Conservation (phyloP, 148 eudicot genomes). For the Pharnaceum exiguum region DNA sequence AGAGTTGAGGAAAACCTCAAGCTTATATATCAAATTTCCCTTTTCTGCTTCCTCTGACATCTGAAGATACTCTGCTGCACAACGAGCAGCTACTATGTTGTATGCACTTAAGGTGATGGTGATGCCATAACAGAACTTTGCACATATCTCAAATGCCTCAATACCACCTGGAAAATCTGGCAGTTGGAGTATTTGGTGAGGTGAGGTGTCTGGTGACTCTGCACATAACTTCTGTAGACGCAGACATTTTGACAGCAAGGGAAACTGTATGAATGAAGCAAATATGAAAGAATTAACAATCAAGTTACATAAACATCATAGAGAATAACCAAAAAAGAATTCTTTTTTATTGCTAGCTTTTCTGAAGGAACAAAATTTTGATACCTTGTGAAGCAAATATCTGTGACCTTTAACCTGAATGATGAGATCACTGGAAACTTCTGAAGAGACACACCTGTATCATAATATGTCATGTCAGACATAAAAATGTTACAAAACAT, state of each 20-base stretch:
- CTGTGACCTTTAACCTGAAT: conserved; percentile 70
- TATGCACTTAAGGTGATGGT: conserved; percentile 77
- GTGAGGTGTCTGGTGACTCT: conserved; percentile 50
- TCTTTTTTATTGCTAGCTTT: neutral
- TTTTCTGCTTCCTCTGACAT: conserved; percentile 92
- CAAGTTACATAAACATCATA: neutral
- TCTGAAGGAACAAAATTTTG: neutral
- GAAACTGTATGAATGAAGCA: conserved; percentile 48
- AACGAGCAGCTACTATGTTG: conserved; percentile 65
- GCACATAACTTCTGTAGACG: conserved; percentile 65
- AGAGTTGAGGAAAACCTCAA: conserved; percentile 79
- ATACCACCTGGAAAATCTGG: conserved; percentile 83
- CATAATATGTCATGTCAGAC: neutral
- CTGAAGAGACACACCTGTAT: conserved; percentile 82
- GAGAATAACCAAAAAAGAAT: neutral
- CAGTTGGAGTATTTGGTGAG: conserved; percentile 63
- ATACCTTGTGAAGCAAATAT: conserved; percentile 93
- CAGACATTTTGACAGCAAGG: conserved; percentile 75
- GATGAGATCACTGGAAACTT: conserved; percentile 83
- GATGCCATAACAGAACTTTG: conserved; percentile 90
- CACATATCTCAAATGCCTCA: conserved; percentile 83
- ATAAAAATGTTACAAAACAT: neutral
- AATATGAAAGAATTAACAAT: neutral
- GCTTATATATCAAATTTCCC: conserved; percentile 68
- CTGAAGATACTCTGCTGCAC: conserved; percentile 81